Evolutionary conservation across 495 filamentous ascomycete species (phyloP).

Genomic region (Penicillium taxi): DNA sequence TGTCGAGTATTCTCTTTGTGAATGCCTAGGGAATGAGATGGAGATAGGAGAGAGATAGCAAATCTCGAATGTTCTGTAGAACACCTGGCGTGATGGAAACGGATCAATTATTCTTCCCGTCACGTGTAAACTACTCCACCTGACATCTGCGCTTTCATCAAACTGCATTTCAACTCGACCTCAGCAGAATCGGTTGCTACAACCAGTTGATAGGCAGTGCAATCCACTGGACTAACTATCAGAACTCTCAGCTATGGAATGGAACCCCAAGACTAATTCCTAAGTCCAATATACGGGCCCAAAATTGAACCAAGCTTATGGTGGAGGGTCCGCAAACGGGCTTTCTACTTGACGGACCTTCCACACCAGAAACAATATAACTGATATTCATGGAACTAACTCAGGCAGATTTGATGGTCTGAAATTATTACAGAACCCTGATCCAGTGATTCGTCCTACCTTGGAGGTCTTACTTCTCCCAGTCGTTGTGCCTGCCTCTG

Average conservation of each 20-base stretch:
- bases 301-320: background rate
- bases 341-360: slow-evolving; percentile 1
- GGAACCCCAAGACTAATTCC: no score
- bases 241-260: no score
- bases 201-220: background rate
- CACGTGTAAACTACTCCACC: slow-evolving; percentile 2
- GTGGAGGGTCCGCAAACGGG: slow-evolving; percentile 3
- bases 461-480: no score
- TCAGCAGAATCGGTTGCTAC: background rate
- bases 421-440: no score
- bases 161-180: no score
- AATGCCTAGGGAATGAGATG: slow-evolving; percentile 10
- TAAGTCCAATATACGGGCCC: no score
- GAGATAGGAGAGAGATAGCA: slow-evolving; percentile 20
- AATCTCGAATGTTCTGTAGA: slow-evolving; percentile 9
- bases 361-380: no score
- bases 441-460: no score
- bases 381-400: no score
- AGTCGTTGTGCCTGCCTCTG: no score
- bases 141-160: slow-evolving; percentile 1
- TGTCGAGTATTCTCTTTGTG: slow-evolving; percentile 18
- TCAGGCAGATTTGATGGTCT: no score
- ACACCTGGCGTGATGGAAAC: no score
- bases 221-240: background rate
- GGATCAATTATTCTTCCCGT: slow-evolving; percentile 5